These are phyloP conservation scores for Amanita phalloides DNA, from an alignment of 768 basidiomycete genomes.

Conservation along the genomic window DNA sequence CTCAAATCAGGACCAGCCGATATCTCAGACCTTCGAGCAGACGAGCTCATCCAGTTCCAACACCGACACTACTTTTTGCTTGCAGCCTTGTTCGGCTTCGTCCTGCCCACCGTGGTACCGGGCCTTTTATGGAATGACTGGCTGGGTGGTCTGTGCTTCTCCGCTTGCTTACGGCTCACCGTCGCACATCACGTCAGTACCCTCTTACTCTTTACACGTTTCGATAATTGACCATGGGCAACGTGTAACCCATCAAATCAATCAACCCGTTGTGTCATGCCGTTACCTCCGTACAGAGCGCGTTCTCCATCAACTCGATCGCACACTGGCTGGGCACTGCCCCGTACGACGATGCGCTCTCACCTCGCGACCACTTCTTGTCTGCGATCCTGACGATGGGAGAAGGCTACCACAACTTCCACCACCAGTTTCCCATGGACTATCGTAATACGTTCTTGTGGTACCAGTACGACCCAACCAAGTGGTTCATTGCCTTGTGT, in stretches of 20 bases:
- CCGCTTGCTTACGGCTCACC: constrained; percentile 58
- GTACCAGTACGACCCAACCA: constrained; percentile 90
- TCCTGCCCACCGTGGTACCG: constrained; percentile 59
- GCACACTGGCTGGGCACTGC: constrained; percentile 78
- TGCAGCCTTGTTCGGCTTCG: constrained; percentile 54
- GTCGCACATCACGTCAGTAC: constrained; percentile 72
- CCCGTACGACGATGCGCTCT: constrained; percentile 73
- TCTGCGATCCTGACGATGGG: constrained; percentile 81
- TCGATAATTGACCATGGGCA: not conserved
- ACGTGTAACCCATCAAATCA: not conserved
- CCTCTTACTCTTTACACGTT: not conserved
- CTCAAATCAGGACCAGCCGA: constrained; percentile 65
- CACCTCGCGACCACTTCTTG: constrained; percentile 68
- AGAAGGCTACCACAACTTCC: constrained; percentile 87
- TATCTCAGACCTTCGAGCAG: constrained; percentile 59
- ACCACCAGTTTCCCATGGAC: constrained; percentile 87
- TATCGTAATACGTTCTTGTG: constrained; percentile 69
- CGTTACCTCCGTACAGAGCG: constrained; percentile 36
- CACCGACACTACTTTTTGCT: constrained; percentile 64
- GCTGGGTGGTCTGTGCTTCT: constrained; percentile 68
- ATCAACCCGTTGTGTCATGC: not conserved
- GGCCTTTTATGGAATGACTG: constrained; percentile 69
- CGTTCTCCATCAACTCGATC: constrained; percentile 83
- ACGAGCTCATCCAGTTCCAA: constrained; percentile 67
- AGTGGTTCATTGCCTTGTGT: constrained; percentile 83